phyloP scores from a whole-genome alignment of 148 eudicot genomes.

The Bassia scoparia region DNA sequence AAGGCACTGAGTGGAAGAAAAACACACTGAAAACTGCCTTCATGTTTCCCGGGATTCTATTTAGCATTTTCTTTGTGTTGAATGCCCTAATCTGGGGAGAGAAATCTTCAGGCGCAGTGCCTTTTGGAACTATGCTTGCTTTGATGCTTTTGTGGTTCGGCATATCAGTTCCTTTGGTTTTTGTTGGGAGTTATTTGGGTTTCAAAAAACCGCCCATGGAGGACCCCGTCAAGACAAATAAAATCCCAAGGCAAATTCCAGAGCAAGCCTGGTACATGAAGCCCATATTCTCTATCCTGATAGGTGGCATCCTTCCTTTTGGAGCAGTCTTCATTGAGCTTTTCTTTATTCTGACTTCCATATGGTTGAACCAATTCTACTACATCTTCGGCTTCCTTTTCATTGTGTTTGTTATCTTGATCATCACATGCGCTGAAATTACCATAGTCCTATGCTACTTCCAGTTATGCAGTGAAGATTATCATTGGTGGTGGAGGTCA shows the following conservation, averaged over 20 bases:
- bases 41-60: conserved; percentile 51
- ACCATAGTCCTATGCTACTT: conserved; percentile 54
- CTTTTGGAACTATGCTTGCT: conserved; percentile 54
- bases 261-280: conserved; percentile 55
- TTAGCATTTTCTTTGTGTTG: conserved; percentile 39
- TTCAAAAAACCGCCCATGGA: conserved; percentile 45
- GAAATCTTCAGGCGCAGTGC: conserved; percentile 51
- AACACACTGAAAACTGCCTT: conserved; percentile 47
- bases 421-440: conserved; percentile 50
- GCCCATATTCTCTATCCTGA: conserved; percentile 47
- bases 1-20: conserved; percentile 51
- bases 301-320: conserved; percentile 53
- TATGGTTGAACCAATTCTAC: conserved; percentile 59
- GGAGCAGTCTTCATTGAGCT: conserved; percentile 53
- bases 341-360: conserved; percentile 52
- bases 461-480: conserved; percentile 57
- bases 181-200: conserved; percentile 50
- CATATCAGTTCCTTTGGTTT: conserved; percentile 48
- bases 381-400: conserved; percentile 53
- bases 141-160: conserved; percentile 48
- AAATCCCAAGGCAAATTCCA: conserved; percentile 47
- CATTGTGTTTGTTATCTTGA: conserved; percentile 43
- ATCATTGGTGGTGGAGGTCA: conserved; percentile 56
- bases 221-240: conserved; percentile 49
- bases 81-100: conserved; percentile 51